A percentile compares a stretch with the other conserved stretches of the same genome.
Conservation (phyloP, 2,329 filamentous ascomycete species). For the Onygenales sp. region DNA sequence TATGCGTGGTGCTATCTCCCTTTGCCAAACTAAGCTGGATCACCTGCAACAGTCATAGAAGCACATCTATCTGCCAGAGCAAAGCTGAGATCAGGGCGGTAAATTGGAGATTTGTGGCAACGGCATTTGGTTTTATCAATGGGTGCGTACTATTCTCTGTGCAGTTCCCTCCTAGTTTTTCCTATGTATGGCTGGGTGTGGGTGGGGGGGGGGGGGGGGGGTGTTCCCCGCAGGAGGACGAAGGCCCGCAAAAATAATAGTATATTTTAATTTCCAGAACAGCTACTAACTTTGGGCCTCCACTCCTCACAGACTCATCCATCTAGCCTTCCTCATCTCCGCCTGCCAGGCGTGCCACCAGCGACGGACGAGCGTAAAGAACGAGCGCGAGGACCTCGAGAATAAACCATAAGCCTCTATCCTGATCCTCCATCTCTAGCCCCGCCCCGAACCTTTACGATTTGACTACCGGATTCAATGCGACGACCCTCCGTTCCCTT, state of each 20-base stretch:
- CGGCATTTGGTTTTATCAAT: constrained; percentile 3
- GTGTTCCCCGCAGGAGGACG: neutral
- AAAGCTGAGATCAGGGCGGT: neutral
- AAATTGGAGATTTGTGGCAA: constrained; percentile 1
- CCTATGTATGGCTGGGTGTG: neutral
- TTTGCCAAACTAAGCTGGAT: constrained; percentile 1
- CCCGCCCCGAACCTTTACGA: too few species aligned
- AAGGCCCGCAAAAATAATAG: too few species aligned
- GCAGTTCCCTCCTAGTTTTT: neutral
- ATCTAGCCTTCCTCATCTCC: neutral
- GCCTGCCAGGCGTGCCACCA: neutral
- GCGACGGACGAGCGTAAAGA: neutral
- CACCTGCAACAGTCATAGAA: neutral
- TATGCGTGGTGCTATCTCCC: neutral
- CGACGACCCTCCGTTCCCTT: too few species aligned
- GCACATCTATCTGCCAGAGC: constrained; percentile 2
- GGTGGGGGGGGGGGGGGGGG: too few species aligned
- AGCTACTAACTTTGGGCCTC: neutral
- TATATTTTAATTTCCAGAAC: neutral
- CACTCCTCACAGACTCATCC: neutral
- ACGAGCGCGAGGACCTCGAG: neutral
- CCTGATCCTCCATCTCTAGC: too few species aligned
- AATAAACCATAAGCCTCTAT: neutral
- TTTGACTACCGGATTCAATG: too few species aligned
- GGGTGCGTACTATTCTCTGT: neutral